Evolutionary conservation across 352 stramenopile genomes (phyloP).

Genomic region (Pythium aristosporum): DNA sequence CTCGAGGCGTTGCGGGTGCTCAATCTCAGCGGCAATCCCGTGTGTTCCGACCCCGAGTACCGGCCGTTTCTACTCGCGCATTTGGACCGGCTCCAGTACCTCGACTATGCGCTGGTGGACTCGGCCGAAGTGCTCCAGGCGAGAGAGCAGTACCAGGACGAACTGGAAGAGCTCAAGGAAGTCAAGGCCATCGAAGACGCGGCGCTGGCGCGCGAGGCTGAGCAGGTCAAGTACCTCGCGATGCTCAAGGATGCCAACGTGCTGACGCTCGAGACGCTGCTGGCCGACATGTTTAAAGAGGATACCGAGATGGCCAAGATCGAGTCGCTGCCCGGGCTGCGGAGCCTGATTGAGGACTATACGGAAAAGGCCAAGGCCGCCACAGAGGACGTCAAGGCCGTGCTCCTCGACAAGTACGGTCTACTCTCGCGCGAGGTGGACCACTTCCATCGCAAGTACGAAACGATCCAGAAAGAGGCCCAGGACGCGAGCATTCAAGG

Average conservation of each 20-base stretch:
- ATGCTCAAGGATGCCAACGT: slow-evolving; percentile 88
- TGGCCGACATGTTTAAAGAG: slow-evolving; percentile 92
- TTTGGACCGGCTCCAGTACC: slow-evolving; percentile 91
- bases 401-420: slow-evolving; percentile 75
- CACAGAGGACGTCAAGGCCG: slow-evolving; percentile 80
- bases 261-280: slow-evolving; percentile 84
- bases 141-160: slow-evolving; percentile 90
- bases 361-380: slow-evolving; percentile 79
- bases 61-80: slow-evolving; percentile 90
- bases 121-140: slow-evolving; percentile 70
- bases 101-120: slow-evolving; percentile 92
- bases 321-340: slow-evolving; percentile 83
- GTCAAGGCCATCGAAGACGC: slow-evolving; percentile 86
- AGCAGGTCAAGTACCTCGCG: slow-evolving; percentile 75
- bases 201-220: slow-evolving; percentile 64
- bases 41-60: slow-evolving; percentile 92
- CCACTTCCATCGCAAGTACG: slow-evolving; percentile 56
- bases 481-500: slow-evolving; percentile 73
- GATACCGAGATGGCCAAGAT: slow-evolving; percentile 92
- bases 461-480: slow-evolving; percentile 50
- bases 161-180: slow-evolving; percentile 81
- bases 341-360: slow-evolving; percentile 90
- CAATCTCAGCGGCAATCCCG: slow-evolving; percentile 92
- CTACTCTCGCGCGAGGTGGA: slow-evolving; percentile 59
- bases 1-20: slow-evolving; percentile 89